Evolutionary conservation across 306 rosid genomes (phyloP), one percentile per base, ranked within the genome.

Genomic region (Acacia crassicarpa): DNA sequence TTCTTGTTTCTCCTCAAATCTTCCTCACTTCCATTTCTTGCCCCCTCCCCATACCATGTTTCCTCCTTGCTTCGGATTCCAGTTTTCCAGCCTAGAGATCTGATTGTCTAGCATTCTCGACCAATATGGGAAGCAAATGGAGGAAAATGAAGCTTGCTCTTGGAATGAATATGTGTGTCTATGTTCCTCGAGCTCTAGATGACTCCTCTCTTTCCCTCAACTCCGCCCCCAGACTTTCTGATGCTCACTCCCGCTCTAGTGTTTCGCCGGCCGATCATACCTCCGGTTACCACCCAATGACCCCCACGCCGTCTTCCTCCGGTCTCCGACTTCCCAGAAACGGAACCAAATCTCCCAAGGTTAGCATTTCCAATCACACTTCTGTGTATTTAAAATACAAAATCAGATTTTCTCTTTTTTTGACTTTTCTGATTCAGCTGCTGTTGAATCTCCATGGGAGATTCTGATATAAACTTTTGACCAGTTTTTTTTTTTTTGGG

Each of bases 71-170:
- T 32, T 49, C 48, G 51, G 14, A 81, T 8, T 66, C 49, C 56
- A 70, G 70, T 53, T 54, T 51, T 56, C 4, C 27, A 4, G 22
- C 38, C 58, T 79, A 32, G 48, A 68, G 83, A 75, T 85, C 83
- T 82, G 77, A 76, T 63, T 61, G 5, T 30, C 2, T 15, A 58
- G 72, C 67, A 59, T 58, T 44, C 23, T 49, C 25, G 15, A 9
- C 16, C n/a, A 78, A 38, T 74, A 91, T 93, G 99, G 95, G 82
- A 67, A 91, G 88, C 87, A 93, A 85, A 80, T 95, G 99, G 99
- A 89, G 90, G 81, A 93, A 92, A 86, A 77, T 93, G 69, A 93
- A 95, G 87, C 85, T 89, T 44, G 93, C 97, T 76, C 83, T 95
- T 17, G 98, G 97, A 11, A 12, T 87, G 45, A 89, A 91, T 49